Conservation (phyloP, 306 rosid genomes). For the Prinsepia uniflora region DNA sequence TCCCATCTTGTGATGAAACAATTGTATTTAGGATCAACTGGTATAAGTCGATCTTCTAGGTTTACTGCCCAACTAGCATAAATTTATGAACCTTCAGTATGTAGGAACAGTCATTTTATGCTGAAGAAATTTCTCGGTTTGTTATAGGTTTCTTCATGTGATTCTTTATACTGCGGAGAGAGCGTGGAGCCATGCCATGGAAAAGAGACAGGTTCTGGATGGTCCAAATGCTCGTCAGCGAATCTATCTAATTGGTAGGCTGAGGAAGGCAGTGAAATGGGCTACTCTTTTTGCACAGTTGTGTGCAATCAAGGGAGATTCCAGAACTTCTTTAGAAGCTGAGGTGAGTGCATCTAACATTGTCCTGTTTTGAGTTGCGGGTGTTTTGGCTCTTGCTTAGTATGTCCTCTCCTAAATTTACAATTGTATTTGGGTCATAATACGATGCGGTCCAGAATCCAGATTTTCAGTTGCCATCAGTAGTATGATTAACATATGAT, state of each 20-base stretch:
- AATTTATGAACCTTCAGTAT: conserved; percentile 7
- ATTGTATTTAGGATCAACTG: no score
- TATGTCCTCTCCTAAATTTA: not conserved
- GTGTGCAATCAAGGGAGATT: conserved; percentile 83
- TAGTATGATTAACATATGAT: not conserved
- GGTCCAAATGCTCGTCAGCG: conserved; percentile 89
- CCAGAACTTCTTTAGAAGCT: conserved; percentile 95
- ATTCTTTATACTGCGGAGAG: conserved; percentile 88
- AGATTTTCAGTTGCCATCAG: not conserved
- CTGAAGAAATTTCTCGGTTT: conserved; percentile 23
- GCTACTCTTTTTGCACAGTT: conserved; percentile 81
- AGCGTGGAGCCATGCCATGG: conserved; percentile 99
- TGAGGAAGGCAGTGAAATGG: conserved; percentile 97
- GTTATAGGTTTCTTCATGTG: conserved; percentile 84
- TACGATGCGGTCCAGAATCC: not conserved
- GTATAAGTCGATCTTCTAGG: not conserved
- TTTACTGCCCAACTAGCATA: not conserved
- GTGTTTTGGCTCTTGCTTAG: not conserved
- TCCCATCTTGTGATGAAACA: not conserved
- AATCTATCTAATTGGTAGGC: conserved; percentile 91
- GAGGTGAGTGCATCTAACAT: conserved; percentile 53
- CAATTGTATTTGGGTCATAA: not conserved
- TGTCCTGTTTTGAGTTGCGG: conserved; percentile 7
- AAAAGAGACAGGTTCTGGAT: conserved; percentile 90
- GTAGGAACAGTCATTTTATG: not conserved